phyloP scores from a whole-genome alignment of 2,329 filamentous ascomycete species.

The Metarhizium anisopliae region DNA sequence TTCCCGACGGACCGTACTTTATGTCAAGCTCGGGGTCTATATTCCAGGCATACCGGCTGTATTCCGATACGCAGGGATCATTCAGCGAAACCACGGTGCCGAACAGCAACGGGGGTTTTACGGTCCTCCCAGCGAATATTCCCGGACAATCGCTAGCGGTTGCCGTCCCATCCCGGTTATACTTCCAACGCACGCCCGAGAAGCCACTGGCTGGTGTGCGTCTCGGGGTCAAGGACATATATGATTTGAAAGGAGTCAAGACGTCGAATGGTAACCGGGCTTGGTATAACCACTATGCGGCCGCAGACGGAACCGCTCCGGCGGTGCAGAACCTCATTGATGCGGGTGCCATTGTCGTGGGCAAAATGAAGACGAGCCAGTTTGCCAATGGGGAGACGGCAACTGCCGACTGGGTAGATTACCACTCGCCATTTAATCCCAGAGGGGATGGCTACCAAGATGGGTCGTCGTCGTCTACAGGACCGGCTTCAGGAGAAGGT shows the following conservation, averaged over 20 bases:
- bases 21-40: conserved; percentile 5
- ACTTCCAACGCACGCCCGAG: conserved; percentile 36
- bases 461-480: conserved; percentile 31
- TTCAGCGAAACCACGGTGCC: conserved; percentile 9
- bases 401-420: conserved; percentile 35
- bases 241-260: conserved; percentile 42
- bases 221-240: conserved; percentile 52
- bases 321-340: conserved; percentile 49
- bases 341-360: conserved; percentile 42
- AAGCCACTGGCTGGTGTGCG: conserved; percentile 48
- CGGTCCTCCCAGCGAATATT: conserved; percentile 7
- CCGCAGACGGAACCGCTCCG: conserved; percentile 35
- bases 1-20: conserved; percentile 12
- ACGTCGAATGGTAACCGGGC: conserved; percentile 47
- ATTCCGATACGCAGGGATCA: conserved; percentile 14
- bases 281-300: conserved; percentile 43
- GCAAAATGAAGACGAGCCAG: conserved; percentile 35
- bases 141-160: conserved; percentile 13
- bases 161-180: conserved; percentile 47
- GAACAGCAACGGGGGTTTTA: not conserved
- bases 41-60: conserved; percentile 11
- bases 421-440: conserved; percentile 31
- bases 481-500: conserved; percentile 11
- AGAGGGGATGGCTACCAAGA: conserved; percentile 38
- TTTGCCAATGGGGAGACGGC: conserved; percentile 33